Evolutionary conservation across 1,284 basidiomycete species (phyloP).

Genomic region (Athelia sp.): DNA sequence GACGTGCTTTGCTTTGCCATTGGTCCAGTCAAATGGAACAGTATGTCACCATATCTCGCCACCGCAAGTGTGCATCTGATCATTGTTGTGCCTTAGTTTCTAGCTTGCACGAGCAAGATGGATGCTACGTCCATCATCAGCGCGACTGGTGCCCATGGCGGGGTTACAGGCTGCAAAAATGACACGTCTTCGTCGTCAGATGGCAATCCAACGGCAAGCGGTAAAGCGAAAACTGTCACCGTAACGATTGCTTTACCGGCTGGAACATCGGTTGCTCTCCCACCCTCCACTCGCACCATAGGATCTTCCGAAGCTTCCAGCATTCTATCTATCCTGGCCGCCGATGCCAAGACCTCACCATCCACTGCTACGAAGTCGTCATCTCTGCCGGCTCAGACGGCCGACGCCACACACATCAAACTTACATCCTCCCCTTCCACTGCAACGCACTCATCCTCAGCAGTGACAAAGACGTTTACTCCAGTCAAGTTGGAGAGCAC

Average conservation of each 20-base stretch:
- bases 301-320: conserved; percentile 36
- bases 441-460: too few relatives aligned
- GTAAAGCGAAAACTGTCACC: conserved; percentile 7
- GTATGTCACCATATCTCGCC: conserved; percentile 26
- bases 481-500: too few relatives aligned
- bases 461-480: too few relatives aligned
- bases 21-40: conserved; percentile 31
- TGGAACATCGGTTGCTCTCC: conserved; percentile 18
- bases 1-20: conserved; percentile 46
- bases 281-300: conserved; percentile 36
- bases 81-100: conserved; percentile 21
- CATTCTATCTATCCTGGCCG: conserved; percentile 31
- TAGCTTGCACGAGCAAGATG: conserved; percentile 41
- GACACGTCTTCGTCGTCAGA: conserved; percentile 7
- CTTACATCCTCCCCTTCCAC: conserved; percentile 98
- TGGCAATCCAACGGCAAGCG: conserved; percentile 23
- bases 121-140: conserved; percentile 37
- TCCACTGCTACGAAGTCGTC: conserved; percentile 79
- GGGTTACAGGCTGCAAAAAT: conserved; percentile 22
- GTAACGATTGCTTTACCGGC: conserved; percentile 15
- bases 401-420: conserved; percentile 97
- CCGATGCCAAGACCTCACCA: conserved; percentile 11
- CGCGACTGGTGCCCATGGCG: conserved; percentile 38
- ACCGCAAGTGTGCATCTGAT: not conserved
- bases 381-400: conserved; percentile 99